These are phyloP conservation scores for Cydonia oblonga DNA, from an alignment of 331 rosid genomes.

Conservation along the genomic window DNA sequence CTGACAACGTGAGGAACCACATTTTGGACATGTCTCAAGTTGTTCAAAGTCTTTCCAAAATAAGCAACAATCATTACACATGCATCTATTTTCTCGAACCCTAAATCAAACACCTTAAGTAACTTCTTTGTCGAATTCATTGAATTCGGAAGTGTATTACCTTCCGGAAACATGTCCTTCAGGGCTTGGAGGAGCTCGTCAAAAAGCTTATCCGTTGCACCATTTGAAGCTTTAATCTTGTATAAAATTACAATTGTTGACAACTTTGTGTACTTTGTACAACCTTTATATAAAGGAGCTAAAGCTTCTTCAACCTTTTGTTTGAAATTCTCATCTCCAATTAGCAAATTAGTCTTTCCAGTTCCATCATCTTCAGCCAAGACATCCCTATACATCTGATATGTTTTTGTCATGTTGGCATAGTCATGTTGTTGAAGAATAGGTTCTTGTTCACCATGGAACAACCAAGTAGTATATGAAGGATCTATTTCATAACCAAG, in stretches of 20 bases:
- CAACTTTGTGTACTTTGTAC: too few species aligned
- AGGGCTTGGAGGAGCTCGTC: not conserved
- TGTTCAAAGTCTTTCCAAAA: not conserved
- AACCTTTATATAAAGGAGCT: too few species aligned
- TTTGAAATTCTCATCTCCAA: too few species aligned
- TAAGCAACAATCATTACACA: not conserved
- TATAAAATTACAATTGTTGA: not conserved
- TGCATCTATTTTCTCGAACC: not conserved
- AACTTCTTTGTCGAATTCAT: not conserved
- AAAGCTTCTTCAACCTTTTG: too few species aligned
- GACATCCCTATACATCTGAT: too few species aligned
- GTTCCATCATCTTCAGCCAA: too few species aligned
- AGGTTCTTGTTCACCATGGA: not conserved
- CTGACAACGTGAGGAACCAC: not conserved
- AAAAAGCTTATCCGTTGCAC: not conserved
- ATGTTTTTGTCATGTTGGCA: too few species aligned
- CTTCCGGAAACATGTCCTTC: not conserved
- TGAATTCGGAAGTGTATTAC: not conserved
- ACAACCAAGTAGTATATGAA: not conserved
- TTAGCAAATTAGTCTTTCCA: too few species aligned
- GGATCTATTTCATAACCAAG: not conserved
- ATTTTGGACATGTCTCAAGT: not conserved
- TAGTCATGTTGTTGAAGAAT: too few species aligned
- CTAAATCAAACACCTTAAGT: not conserved
- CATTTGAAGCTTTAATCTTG: not conserved